phyloP scores from a whole-genome alignment of 192 early-diverging fungal species.

The Podila clonocystis region DNA sequence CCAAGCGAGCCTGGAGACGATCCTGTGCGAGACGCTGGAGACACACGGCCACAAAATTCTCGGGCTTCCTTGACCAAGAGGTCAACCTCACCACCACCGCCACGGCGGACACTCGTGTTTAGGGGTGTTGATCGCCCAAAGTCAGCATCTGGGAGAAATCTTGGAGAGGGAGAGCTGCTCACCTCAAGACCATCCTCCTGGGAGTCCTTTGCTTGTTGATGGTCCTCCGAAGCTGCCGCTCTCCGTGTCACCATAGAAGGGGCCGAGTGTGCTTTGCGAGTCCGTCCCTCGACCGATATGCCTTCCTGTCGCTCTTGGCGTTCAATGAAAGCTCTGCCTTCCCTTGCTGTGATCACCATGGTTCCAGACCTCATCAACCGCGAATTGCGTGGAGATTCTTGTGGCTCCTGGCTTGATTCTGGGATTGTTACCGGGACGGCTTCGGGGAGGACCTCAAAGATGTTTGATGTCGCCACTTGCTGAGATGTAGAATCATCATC shows the following conservation, averaged over 20 bases:
- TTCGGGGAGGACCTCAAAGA: not conserved
- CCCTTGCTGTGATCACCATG: not conserved
- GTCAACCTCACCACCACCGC: constrained; percentile 2
- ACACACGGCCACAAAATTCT: constrained; percentile 28
- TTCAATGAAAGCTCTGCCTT: not conserved
- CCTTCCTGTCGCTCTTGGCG: not conserved
- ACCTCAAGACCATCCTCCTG: not conserved
- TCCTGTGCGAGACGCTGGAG: constrained; percentile 11
- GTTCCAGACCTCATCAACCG: not conserved
- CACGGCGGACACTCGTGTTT: not conserved
- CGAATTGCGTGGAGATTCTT: not conserved
- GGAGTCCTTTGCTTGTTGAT: not conserved
- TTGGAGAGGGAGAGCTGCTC: not conserved
- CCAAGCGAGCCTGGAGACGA: not conserved
- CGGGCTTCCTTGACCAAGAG: constrained; percentile 39
- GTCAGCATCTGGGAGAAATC: not conserved
- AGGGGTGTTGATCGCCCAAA: not conserved
- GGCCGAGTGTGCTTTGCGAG: not conserved
- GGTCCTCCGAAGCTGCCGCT: not conserved
- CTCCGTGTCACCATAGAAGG: not conserved
- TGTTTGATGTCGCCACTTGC: not conserved
- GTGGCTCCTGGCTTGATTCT: not conserved
- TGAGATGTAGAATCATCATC: not conserved
- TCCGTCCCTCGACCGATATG: not conserved
- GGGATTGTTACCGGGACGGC: not conserved